Conservation (phyloP, 2,329 filamentous ascomycete species). For the Cladophialophora chaetospira region DNA sequence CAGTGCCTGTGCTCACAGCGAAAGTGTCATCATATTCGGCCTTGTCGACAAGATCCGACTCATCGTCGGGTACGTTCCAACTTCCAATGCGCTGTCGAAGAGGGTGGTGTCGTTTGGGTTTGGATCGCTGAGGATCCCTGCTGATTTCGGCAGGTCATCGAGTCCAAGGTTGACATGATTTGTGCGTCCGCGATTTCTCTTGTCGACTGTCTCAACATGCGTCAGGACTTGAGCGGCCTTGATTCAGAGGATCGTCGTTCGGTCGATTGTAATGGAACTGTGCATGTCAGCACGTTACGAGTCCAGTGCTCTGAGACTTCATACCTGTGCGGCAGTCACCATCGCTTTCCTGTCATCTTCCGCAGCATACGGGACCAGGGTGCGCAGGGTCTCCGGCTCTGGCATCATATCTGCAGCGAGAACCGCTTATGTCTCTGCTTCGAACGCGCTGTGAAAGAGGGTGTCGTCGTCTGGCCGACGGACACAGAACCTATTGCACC, state of each 20-base stretch:
- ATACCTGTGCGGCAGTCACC: constrained; percentile 38
- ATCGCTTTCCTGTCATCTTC: constrained; percentile 35
- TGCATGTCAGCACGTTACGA: constrained; percentile 7
- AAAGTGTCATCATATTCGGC: too few species aligned
- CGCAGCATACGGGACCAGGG: constrained; percentile 41
- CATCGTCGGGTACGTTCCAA: too few species aligned
- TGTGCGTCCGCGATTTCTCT: constrained; percentile 34
- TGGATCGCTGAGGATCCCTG: too few species aligned
- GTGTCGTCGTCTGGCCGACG: too few species aligned
- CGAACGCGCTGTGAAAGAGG: too few species aligned
- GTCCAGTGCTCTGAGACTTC: not conserved
- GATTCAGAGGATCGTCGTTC: constrained; percentile 33
- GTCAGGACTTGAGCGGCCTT: constrained; percentile 37
- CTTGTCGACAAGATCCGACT: too few species aligned
- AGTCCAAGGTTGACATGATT: constrained; percentile 36
- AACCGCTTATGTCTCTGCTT: too few species aligned
- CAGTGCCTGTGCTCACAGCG: too few species aligned
- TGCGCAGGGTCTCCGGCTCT: constrained; percentile 39
- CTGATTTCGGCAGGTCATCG: too few species aligned
- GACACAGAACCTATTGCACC: too few species aligned
- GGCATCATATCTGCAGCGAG: constrained; percentile 66
- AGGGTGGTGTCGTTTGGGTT: too few species aligned
- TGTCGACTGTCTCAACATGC: constrained; percentile 41
- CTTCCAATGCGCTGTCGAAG: too few species aligned
- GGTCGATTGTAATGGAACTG: constrained; percentile 38